Evolutionary conservation across 768 basidiomycete genomes (phyloP).

Genomic region (Amanita exitialis): DNA sequence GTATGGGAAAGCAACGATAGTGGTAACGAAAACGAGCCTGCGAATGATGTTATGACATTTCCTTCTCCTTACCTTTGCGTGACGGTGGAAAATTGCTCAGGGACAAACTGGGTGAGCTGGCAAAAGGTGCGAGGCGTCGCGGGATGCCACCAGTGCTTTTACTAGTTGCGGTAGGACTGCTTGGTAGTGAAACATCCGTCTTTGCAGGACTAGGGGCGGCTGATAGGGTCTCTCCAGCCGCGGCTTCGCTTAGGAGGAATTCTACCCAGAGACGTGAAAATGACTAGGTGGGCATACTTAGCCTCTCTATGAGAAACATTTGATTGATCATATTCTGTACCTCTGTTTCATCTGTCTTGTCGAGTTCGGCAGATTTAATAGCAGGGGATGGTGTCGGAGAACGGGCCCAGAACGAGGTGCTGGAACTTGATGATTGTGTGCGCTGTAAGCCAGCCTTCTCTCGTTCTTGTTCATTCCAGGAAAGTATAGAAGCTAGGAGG

Average conservation of each 20-base stretch:
- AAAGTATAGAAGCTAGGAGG: slow-evolving; percentile 81
- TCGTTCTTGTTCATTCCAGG: slow-evolving; percentile 85
- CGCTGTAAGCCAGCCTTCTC: slow-evolving; percentile 86
- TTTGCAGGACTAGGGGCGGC: slow-evolving; percentile 16
- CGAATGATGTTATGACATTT: slow-evolving; percentile 4
- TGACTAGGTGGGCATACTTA: slow-evolving; percentile 41
- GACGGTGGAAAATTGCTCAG: slow-evolving; percentile 10
- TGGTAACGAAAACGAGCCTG: not conserved
- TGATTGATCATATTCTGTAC: slow-evolving; percentile 24
- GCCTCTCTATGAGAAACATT: not conserved
- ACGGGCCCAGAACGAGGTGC: slow-evolving; percentile 32
- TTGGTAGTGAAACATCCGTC: slow-evolving; percentile 22
- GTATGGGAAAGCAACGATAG: not conserved
- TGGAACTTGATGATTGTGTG: slow-evolving; percentile 16
- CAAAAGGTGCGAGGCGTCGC: slow-evolving; percentile 21
- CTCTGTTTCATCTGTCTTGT: slow-evolving; percentile 80
- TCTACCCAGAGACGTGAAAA: slow-evolving; percentile 98
- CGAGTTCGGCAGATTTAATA: slow-evolving; percentile 42
- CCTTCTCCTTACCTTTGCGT: slow-evolving; percentile 22
- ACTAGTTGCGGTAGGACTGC: slow-evolving; percentile 17
- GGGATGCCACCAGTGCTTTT: slow-evolving; percentile 10
- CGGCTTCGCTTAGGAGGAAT: slow-evolving; percentile 90
- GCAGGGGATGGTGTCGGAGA: slow-evolving; percentile 21
- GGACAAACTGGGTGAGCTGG: slow-evolving; percentile 25
- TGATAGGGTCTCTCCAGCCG: slow-evolving; percentile 26